Evolutionary conservation across 495 filamentous ascomycete species (phyloP), one percentile per base, ranked within the genome.

Genomic region (Xylaria intraflava): DNA sequence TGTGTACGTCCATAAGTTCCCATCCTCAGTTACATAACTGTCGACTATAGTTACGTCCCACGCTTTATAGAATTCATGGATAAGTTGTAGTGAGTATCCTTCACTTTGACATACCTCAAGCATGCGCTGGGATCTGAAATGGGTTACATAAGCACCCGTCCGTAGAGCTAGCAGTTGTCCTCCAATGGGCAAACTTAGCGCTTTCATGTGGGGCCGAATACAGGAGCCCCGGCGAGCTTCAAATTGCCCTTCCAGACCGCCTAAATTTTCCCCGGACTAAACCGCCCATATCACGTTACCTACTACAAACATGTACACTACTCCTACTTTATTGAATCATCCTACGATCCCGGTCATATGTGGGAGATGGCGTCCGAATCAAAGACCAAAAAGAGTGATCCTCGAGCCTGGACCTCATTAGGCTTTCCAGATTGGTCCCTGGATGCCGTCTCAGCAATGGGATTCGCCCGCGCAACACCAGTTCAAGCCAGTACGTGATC

Each of bases 371-470:
- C 72, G 6, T 62, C 69, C 20, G 68, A 59, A 59, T 60, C 58
- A 10, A 64, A 57, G 51, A 51, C 48, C 5, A 17, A 55, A 6
- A 67, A 74, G 50, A 78, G 72, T 38, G 64, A 78, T 47, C 72
- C 72, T 12, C 62, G 90, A 59, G 80, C 88, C 22, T 96, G 92
- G 91, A 83, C 87, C 65, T 85, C 78, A 6, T 72, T 96, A 78
- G 6, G 65, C 83, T 11, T 98, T n/a, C 88, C 89, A 51, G 80
- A 87, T 82, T 98, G 93, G 92, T 80, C 90, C 26, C 76, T 92
- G 26, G 88, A 93, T 49, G 92, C 90, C 31, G 80, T 95, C 55
- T 74, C 81, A 23, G 82, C 82, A 46, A 89, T 91, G 85, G 88
- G 90, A 41, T 96, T 96, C 67, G 76, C 75, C 41, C 82, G 84